phyloP scores from a whole-genome alignment of 2,329 filamentous ascomycete genomes.

The Pseudogymnoascus sp. region DNA sequence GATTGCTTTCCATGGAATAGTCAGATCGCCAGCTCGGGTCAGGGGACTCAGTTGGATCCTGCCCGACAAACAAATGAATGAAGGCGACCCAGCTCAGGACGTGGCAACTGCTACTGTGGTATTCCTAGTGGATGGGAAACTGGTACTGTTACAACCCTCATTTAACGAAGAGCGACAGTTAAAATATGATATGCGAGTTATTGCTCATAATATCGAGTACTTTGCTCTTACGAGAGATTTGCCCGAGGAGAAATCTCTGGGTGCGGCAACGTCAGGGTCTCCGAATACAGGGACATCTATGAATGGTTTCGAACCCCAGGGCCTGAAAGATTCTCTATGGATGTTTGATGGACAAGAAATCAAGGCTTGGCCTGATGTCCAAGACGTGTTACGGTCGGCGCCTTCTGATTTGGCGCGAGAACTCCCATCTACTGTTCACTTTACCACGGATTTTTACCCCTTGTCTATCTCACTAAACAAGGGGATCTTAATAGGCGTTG shows the following conservation, averaged over 20 bases:
- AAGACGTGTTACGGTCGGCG: constrained; percentile 69
- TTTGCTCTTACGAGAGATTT: constrained; percentile 90
- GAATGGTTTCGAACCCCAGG: constrained; percentile 10
- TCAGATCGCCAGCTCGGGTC: constrained; percentile 84
- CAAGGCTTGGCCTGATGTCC: constrained; percentile 81
- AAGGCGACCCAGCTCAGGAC: constrained; percentile 92
- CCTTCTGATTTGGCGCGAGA: constrained; percentile 59
- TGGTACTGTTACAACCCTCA: constrained; percentile 84
- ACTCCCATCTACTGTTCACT: constrained; percentile 63
- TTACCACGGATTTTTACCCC: constrained; percentile 92
- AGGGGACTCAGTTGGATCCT: constrained; percentile 92
- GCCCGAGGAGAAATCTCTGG: constrained; percentile 31
- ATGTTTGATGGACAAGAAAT: constrained; percentile 83
- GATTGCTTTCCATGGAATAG: constrained; percentile 94
- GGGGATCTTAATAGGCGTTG: constrained; percentile 81
- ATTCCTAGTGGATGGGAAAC: constrained; percentile 94
- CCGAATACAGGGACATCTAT: constrained; percentile 12
- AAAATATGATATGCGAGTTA: constrained; percentile 97
- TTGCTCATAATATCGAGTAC: constrained; percentile 93
- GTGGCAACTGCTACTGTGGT: constrained; percentile 88
- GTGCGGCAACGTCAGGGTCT: constrained; percentile 13
- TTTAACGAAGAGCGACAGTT: constrained; percentile 73
- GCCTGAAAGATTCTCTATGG: constrained; percentile 81
- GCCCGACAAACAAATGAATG: constrained; percentile 77
- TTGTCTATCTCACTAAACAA: constrained; percentile 81